A percentile compares a stretch with the other conserved stretches of the same genome.
Evolutionary conservation across 768 basidiomycete genomes (phyloP).

Genomic region (Sistotremastrum niveocremeum): DNA sequence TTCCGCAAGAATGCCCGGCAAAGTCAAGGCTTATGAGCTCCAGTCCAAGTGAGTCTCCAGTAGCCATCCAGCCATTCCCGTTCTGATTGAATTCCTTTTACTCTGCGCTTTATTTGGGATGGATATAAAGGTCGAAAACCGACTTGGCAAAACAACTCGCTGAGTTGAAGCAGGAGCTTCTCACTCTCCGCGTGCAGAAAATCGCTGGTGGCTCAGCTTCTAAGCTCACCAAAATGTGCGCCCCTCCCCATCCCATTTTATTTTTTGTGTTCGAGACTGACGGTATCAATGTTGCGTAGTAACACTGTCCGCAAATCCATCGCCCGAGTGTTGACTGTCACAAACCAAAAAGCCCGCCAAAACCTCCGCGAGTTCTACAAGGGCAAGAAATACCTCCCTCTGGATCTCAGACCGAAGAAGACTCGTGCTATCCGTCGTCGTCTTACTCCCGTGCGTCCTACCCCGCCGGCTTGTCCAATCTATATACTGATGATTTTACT

Average conservation of each 20-base stretch:
- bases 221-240: constrained; percentile 96
- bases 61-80: neutral
- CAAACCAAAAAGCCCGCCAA: constrained; percentile 95
- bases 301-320: constrained; percentile 95
- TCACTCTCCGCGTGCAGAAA: constrained; percentile 92
- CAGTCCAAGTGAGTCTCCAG: constrained; percentile 67
- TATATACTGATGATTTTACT: constrained; percentile 1
- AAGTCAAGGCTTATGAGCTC: constrained; percentile 94
- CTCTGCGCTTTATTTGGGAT: neutral
- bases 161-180: constrained; percentile 93
- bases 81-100: constrained; percentile 2
- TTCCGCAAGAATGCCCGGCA: constrained; percentile 55
- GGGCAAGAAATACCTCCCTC: constrained; percentile 88
- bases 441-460: constrained; percentile 62
- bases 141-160: constrained; percentile 89
- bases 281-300: constrained; percentile 28
- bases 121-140: constrained; percentile 67
- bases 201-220: constrained; percentile 90
- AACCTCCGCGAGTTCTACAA: constrained; percentile 98
- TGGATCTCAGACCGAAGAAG: constrained; percentile 96
- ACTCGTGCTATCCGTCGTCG: constrained; percentile 96
- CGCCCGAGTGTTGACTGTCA: constrained; percentile 94
- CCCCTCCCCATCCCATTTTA: constrained; percentile 9
- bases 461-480: neutral
- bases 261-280: neutral